Evolutionary conservation across 495 filamentous ascomycete species (phyloP).

Genomic region (Terfezia claveryi): DNA sequence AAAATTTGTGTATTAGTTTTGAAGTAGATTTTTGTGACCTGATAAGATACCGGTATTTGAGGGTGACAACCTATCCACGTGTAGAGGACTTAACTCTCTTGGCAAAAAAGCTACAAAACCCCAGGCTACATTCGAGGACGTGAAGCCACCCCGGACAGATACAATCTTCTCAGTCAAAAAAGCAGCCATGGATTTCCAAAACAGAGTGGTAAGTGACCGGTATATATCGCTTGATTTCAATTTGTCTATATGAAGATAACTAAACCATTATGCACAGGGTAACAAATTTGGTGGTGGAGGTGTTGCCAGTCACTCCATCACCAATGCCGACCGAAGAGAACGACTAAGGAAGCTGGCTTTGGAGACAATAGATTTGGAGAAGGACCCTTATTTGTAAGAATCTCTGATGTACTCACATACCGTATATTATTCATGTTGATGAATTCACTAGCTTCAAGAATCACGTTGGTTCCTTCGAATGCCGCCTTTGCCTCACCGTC

Average conservation of each 20-base stretch:
- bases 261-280: conserved; percentile 22
- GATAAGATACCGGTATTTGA: too few species aligned
- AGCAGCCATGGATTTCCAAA: not conserved
- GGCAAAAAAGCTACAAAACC: too few species aligned
- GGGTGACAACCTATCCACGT: too few species aligned
- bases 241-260: not conserved
- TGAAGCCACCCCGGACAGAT: too few species aligned
- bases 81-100: too few species aligned
- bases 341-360: conserved; percentile 54
- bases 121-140: too few species aligned
- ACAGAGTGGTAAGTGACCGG: not conserved
- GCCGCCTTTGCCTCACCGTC: conserved; percentile 91
- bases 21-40: too few species aligned
- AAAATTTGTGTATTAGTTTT: too few species aligned
- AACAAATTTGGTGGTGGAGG: conserved; percentile 97
- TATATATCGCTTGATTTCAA: not conserved
- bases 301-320: conserved; percentile 76
- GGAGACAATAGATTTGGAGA: conserved; percentile 96
- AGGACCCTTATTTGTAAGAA: conserved; percentile 74
- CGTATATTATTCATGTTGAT: too few species aligned
- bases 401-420: too few species aligned
- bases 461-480: conserved; percentile 95
- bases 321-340: conserved; percentile 62
- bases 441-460: conserved; percentile 53
- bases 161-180: not conserved